Evolutionary conservation across 139 green algal species (phyloP).

Genomic region (Chlorella sp.): DNA sequence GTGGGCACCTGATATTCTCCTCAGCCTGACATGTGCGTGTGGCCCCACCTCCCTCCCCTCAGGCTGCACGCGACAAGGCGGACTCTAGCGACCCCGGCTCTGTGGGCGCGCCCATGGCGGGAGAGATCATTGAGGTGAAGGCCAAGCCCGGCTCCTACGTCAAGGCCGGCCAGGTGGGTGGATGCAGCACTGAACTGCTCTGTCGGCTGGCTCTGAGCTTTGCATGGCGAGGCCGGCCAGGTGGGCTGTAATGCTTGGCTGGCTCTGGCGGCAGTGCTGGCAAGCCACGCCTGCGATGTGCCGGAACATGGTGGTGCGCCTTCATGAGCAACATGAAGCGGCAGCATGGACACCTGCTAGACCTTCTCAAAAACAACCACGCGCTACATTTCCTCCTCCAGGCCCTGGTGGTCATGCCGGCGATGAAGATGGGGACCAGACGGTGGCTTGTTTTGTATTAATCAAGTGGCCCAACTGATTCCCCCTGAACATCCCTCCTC

Average conservation of each 20-base stretch:
- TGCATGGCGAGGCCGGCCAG: not conserved
- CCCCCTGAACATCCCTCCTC: not conserved
- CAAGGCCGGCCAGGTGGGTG: conserved; percentile 68
- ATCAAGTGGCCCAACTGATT: not conserved
- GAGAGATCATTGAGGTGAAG: conserved; percentile 85
- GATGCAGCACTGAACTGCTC: not conserved
- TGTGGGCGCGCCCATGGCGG: conserved; percentile 92
- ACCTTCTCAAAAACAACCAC: too few relatives aligned
- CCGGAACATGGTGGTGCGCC: too few relatives aligned
- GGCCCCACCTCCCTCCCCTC: not conserved
- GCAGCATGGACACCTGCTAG: too few relatives aligned
- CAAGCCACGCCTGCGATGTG: too few relatives aligned
- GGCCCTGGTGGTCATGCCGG: not conserved
- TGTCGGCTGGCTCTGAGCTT: not conserved
- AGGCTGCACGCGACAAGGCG: conserved; percentile 59
- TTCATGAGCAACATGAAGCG: too few relatives aligned
- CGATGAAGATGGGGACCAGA: not conserved
- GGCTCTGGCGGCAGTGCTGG: too few relatives aligned
- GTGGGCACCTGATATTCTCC: too few relatives aligned
- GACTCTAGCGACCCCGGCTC: conserved; percentile 57
- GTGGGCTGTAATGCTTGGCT: too few relatives aligned
- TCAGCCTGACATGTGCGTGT: too few relatives aligned
- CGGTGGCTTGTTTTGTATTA: not conserved
- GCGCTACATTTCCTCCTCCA: too few relatives aligned
- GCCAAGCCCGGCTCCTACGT: conserved; percentile 59